Percentiles rank a stretch among this genome's conserved stretches.
Conservation (phyloP, 768 basidiomycete species). For the Amanita rimosa region DNA sequence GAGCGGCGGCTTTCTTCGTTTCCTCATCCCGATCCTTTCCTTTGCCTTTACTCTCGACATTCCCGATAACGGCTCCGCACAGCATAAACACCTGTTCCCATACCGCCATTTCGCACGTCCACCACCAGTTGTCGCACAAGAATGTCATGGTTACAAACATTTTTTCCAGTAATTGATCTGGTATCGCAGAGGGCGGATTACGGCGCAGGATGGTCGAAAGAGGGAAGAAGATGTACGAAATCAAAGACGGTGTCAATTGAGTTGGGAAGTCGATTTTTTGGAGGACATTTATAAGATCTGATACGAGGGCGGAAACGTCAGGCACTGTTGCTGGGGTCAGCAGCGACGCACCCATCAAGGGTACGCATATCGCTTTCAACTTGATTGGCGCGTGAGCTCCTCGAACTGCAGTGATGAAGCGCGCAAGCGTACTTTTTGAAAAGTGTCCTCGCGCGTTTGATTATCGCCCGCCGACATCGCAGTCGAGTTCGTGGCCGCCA, state of each 20-base stretch:
- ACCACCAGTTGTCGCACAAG: constrained; percentile 76
- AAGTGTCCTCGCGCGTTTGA: constrained; percentile 11
- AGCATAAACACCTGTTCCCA: constrained; percentile 88
- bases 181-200: constrained; percentile 55
- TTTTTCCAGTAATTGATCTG: constrained; percentile 72
- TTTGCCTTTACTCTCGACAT: constrained; percentile 59
- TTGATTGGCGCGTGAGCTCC: constrained; percentile 11
- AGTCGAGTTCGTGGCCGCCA: background rate
- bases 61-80: constrained; percentile 51
- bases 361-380: constrained; percentile 71
- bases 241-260: constrained; percentile 42
- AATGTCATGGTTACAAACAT: constrained; percentile 46
- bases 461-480: constrained; percentile 3
- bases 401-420: background rate
- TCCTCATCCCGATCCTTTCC: constrained; percentile 68
- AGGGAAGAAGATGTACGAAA: constrained; percentile 84
- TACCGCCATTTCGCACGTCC: constrained; percentile 54
- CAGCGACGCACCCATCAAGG: constrained; percentile 60
- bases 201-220: constrained; percentile 76
- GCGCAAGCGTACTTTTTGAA: constrained; percentile 12
- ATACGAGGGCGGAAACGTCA: constrained; percentile 38
- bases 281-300: constrained; percentile 38
- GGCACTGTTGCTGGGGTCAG: constrained; percentile 46
- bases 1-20: constrained; percentile 63
- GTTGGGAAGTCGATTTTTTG: constrained; percentile 14